Evolutionary conservation across 2,329 filamentous ascomycete genomes (phyloP), one percentile per base, ranked within the genome.

Genomic region (Arthrinium phaeospermum): DNA sequence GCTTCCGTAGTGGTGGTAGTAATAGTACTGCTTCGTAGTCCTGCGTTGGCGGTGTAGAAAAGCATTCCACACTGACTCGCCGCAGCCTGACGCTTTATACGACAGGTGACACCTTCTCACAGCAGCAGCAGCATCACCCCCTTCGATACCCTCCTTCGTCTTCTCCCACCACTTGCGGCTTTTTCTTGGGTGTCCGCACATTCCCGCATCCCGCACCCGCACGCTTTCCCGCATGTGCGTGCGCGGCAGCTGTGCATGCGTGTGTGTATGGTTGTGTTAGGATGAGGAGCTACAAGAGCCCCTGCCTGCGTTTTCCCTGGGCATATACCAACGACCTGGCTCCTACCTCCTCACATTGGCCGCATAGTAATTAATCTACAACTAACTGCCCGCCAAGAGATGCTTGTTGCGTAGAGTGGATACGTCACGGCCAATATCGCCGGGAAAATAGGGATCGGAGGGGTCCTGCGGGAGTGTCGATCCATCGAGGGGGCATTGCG

Each of bases 371-470:
- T 64, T 64, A 64, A 41, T 64, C 57, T 64, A 64, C 19, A 64
- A 64, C 69, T 10, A 64, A 64, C 69, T 10, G 71, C 46, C 72
- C 70, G 74, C 41, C 68, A 75, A 72, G 70, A 70, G 75, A 76
- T 77, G 73, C 57, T 64, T 77, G 76, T 75, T 73, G 34, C 69
- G 71, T 61, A 67, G 68, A 73, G 72, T 73, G 75, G 71, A 34
- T 70, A 34, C 49, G 70, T 30, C 68, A 67, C 71, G 49, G 68
- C 46, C 73, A 73, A 74, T 76, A 75, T 76, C 57, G 71, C 74
- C 73, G 75, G 75, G n/a, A 76, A 76, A 76, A 76, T 75, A 46
- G 47, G 45, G 37, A 51, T 41, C 34, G 34, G 57, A 10, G 57
- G 22, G 10, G 34, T 41, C 16, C 34, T 37, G 34, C 57, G 34